These are phyloP conservation scores for Aspergillus piperis DNA, from an alignment of 2,329 filamentous ascomycete species.

Conservation along the genomic window DNA sequence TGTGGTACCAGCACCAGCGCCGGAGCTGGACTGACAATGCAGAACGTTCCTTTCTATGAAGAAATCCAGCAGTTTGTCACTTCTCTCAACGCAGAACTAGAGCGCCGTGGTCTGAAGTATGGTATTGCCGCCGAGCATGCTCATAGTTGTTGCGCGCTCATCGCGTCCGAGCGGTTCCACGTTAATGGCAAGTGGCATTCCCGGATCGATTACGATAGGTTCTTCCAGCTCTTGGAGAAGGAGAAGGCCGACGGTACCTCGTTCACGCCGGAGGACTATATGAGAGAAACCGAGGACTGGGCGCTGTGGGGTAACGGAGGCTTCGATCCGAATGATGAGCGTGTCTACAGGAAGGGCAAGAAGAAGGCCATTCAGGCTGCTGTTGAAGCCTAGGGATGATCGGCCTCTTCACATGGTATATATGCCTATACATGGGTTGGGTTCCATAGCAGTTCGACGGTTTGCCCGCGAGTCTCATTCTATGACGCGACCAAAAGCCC, in stretches of 20 bases:
- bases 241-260: constrained; percentile 57
- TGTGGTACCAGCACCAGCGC: constrained; percentile 87
- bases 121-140: constrained; percentile 94
- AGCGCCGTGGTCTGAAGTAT: constrained; percentile 71
- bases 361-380: constrained; percentile 26
- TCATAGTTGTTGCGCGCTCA: constrained; percentile 87
- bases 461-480: not conserved
- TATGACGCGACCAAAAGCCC: not conserved
- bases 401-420: not conserved
- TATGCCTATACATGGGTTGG: not conserved
- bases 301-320: constrained; percentile 92
- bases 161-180: constrained; percentile 79
- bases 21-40: constrained; percentile 88
- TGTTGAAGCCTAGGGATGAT: constrained; percentile 1
- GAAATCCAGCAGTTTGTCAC: constrained; percentile 83
- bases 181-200: constrained; percentile 84
- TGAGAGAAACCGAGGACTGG: constrained; percentile 89
- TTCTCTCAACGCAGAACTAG: constrained; percentile 69
- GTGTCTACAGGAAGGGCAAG: constrained; percentile 83
- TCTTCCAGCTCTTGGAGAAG: constrained; percentile 81
- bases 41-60: constrained; percentile 94
- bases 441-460: not conserved
- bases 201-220: constrained; percentile 82
- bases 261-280: constrained; percentile 88
- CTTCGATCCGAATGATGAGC: constrained; percentile 85